Percentiles rank a stretch among this genome's conserved stretches.
phyloP scores from a whole-genome alignment of 345 rosid genomes.

The Sonneratia alba region DNA sequence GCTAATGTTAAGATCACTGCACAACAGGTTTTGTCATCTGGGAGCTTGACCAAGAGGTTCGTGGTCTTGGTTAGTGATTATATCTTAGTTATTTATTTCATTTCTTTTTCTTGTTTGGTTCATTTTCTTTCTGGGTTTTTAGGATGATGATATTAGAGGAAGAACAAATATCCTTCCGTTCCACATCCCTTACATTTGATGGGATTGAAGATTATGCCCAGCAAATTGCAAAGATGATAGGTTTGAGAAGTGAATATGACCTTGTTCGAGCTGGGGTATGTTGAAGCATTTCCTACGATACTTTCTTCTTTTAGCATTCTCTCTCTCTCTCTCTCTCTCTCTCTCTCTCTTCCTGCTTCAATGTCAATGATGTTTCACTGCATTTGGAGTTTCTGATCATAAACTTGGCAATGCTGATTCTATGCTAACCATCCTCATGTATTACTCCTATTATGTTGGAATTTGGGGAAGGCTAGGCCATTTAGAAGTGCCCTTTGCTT shows the following conservation, averaged over 20 bases:
- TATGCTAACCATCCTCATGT: neutral
- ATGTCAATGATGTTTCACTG: neutral
- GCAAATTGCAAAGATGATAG: constrained; percentile 97
- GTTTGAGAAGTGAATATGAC: constrained; percentile 72
- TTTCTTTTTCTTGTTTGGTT: neutral
- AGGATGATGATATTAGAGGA: constrained; percentile 99
- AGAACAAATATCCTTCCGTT: constrained; percentile 89
- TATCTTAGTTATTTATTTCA: neutral
- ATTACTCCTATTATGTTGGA: neutral
- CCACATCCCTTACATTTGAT: constrained; percentile 79
- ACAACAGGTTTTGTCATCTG: constrained; percentile 89
- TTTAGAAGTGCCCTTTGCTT: neutral
- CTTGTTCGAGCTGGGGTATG: constrained; percentile 89
- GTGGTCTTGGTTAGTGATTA: constrained; percentile 3
- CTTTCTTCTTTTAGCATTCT: neutral
- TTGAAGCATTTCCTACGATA: neutral
- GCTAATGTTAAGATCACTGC: constrained; percentile 83
- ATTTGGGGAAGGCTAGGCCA: neutral
- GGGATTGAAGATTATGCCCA: constrained; percentile 96
- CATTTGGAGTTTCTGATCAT: neutral
- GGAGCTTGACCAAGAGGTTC: constrained; percentile 90
- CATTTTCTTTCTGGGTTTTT: constrained; percentile 10
- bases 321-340: neutral
- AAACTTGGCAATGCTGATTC: neutral
- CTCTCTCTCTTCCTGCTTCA: no score